Percentiles rank a stretch among this genome's conserved stretches.
phyloP scores from a whole-genome alignment of 257 asterid genomes.

The Thymus mandschuricus region DNA sequence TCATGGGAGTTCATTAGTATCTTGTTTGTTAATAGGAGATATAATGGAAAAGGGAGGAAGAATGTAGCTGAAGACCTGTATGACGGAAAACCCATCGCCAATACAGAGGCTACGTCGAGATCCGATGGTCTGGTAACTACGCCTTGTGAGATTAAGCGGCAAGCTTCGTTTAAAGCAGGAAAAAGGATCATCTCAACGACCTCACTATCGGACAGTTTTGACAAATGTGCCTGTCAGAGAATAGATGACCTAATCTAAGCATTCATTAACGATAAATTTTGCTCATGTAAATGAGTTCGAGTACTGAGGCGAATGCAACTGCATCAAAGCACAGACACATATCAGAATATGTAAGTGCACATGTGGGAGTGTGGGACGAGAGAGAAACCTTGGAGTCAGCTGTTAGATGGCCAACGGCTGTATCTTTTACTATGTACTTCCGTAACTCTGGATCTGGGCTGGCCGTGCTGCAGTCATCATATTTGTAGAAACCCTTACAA shows the following conservation, averaged over 20 bases:
- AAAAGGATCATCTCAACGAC: conserved; percentile 50
- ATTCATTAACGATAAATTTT: background rate
- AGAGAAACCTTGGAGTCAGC: no score
- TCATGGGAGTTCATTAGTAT: background rate
- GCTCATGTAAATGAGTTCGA: background rate
- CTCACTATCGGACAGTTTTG: conserved; percentile 39
- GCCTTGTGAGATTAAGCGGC: conserved; percentile 41
- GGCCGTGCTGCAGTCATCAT: conserved; percentile 36
- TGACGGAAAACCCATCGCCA: conserved; percentile 52
- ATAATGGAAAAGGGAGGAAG: background rate
- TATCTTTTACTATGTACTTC: conserved; percentile 29
- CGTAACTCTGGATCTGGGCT: conserved; percentile 38
- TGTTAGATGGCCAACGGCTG: background rate
- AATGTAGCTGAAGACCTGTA: conserved; percentile 38
- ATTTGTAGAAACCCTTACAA: conserved; percentile 43
- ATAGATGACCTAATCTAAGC: background rate
- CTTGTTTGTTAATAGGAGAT: conserved; percentile 1
- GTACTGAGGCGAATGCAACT: background rate
- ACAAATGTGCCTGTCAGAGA: conserved; percentile 31
- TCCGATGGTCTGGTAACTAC: conserved; percentile 46
- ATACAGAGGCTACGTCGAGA: conserved; percentile 55
- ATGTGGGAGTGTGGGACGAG: no score
- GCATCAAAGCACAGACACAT: background rate
- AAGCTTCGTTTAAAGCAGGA: conserved; percentile 48
- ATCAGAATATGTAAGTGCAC: background rate